phyloP scores from a whole-genome alignment of 768 basidiomycete species.

The Crucibulum laeve region DNA sequence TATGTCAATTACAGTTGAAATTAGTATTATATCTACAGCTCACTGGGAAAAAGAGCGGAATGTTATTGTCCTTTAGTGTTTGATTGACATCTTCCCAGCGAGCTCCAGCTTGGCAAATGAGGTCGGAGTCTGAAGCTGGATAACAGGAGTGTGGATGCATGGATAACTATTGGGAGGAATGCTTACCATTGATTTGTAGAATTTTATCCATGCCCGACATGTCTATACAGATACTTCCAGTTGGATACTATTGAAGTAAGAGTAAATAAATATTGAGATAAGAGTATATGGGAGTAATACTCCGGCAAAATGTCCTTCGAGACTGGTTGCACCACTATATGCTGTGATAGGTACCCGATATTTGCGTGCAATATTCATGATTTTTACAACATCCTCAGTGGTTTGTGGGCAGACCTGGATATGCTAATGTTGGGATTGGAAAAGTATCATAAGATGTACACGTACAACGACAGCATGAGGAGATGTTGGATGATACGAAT shows the following conservation, averaged over 20 bases:
- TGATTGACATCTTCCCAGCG: constrained; percentile 79
- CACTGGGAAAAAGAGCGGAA: constrained; percentile 86
- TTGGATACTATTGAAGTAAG: constrained; percentile 30
- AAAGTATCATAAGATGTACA: constrained; percentile 1
- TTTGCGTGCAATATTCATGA: constrained; percentile 73
- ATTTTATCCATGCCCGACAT: constrained; percentile 82
- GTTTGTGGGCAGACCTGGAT: constrained; percentile 50
- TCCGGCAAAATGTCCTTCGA: constrained; percentile 84
- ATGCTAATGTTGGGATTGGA: constrained; percentile 9
- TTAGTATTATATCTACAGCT: constrained; percentile 12
- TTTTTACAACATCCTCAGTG: constrained; percentile 79
- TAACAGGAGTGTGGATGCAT: background rate
- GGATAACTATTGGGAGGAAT: background rate
- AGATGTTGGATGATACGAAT: constrained; percentile 61
- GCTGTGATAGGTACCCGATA: constrained; percentile 75
- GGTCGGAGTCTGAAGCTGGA: constrained; percentile 66
- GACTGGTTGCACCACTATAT: constrained; percentile 81
- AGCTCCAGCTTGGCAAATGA: constrained; percentile 72
- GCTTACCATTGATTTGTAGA: constrained; percentile 64
- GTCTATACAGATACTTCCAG: constrained; percentile 78
- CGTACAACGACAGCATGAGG: constrained; percentile 50
- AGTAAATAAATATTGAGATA: constrained; percentile 1
- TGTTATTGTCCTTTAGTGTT: constrained; percentile 59
- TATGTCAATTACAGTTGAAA: background rate
- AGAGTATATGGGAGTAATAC: constrained; percentile 30